Evolutionary conservation across 495 filamentous ascomycete genomes (phyloP).

Genomic region (Trichoderma reesei): DNA sequence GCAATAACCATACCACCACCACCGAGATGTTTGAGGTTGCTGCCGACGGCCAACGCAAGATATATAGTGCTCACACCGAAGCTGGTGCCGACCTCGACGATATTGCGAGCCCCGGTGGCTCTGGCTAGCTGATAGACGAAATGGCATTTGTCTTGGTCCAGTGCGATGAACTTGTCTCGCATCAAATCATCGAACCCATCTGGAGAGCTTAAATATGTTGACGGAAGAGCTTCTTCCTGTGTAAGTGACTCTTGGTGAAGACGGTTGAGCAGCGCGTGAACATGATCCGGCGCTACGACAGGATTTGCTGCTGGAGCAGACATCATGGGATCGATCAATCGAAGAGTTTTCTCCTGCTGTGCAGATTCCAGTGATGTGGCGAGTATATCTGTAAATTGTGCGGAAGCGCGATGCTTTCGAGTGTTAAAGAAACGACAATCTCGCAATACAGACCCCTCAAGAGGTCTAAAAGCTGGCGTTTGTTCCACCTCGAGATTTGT

Average conservation of each 20-base stretch:
- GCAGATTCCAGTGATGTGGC: background rate
- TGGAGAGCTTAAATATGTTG: background rate
- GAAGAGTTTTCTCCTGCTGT: background rate
- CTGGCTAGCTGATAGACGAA: constrained; percentile 37
- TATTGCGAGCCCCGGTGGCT: constrained; percentile 33
- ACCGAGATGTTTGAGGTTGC: constrained; percentile 20
- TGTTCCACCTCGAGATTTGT: too few relatives aligned
- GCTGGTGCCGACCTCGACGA: constrained; percentile 49
- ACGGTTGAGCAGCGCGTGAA: background rate
- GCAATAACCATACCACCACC: constrained; percentile 37
- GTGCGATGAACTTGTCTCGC: constrained; percentile 36
- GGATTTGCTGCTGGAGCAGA: background rate
- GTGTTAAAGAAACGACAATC: too few relatives aligned
- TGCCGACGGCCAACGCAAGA: constrained; percentile 42
- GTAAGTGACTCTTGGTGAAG: background rate
- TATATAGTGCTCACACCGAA: constrained; percentile 54
- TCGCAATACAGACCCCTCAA: too few relatives aligned
- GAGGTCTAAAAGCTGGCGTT: too few relatives aligned
- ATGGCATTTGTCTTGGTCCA: constrained; percentile 43
- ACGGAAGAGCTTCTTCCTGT: background rate
- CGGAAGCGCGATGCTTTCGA: too few relatives aligned
- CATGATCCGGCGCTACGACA: background rate
- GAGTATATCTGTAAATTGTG: background rate
- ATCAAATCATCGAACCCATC: constrained; percentile 4
- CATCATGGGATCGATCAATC: background rate